These are phyloP conservation scores for Dothideomycetidae sp. DNA, from an alignment of 2,329 filamentous ascomycete genomes.

Conservation along the genomic window DNA sequence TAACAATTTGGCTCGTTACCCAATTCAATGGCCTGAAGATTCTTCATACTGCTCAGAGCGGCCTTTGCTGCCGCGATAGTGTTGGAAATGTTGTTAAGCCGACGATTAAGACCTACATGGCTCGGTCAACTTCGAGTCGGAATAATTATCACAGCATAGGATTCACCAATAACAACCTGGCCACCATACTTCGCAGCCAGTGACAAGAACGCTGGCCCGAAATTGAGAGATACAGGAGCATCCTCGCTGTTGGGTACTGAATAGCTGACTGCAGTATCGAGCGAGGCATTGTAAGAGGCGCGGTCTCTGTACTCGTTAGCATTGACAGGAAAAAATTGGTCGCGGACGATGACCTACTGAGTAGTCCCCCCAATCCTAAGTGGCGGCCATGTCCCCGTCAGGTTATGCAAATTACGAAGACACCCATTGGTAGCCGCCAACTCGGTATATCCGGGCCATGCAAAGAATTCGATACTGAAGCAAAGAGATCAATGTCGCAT, in stretches of 20 bases:
- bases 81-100: slow-evolving; percentile 39
- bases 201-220: slow-evolving; percentile 38
- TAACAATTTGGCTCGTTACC: slow-evolving; percentile 22
- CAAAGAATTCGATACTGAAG: slow-evolving; percentile 6
- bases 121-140: not conserved
- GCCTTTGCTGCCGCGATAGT: slow-evolving; percentile 38
- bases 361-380: slow-evolving; percentile 7
- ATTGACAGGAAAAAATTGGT: not conserved
- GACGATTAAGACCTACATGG: slow-evolving; percentile 35
- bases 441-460: slow-evolving; percentile 6
- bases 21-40: slow-evolving; percentile 8
- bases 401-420: slow-evolving; percentile 4
- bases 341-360: not conserved
- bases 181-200: slow-evolving; percentile 37
- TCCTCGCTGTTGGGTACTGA: slow-evolving; percentile 33
- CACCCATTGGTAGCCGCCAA: slow-evolving; percentile 2
- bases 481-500: not conserved
- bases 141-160: not conserved
- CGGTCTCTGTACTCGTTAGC: not conserved
- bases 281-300: slow-evolving; percentile 4
- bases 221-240: slow-evolving; percentile 37
- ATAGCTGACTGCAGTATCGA: slow-evolving; percentile 34
- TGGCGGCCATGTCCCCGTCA: slow-evolving; percentile 6
- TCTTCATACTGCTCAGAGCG: slow-evolving; percentile 29
- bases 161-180: slow-evolving; percentile 32